These are phyloP conservation scores for Jacaranda copaia DNA, from an alignment of 257 asterid genomes.

Conservation along the genomic window DNA sequence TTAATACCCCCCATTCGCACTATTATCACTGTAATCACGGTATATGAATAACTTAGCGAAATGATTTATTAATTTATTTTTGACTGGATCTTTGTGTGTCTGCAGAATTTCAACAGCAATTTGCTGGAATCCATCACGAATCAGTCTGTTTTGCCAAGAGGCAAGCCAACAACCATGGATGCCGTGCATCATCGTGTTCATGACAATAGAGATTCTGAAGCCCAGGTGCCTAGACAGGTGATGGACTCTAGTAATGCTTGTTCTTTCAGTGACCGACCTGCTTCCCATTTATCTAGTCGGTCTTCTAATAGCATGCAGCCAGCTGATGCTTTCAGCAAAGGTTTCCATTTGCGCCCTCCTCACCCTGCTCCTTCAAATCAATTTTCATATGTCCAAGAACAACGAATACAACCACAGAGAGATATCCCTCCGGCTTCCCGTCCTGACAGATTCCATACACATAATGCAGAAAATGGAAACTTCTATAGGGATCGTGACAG, in stretches of 20 bases:
- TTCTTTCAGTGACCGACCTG: constrained; percentile 53
- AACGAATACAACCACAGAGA: constrained; percentile 59
- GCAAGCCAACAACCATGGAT: constrained; percentile 42
- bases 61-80: constrained; percentile 7
- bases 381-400: constrained; percentile 83
- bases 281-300: constrained; percentile 48
- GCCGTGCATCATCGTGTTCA: constrained; percentile 52
- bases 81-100: constrained; percentile 36
- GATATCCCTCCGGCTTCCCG: constrained; percentile 60
- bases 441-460: constrained; percentile 65
- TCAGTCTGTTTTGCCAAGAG: constrained; percentile 48
- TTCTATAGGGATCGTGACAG: constrained; percentile 64
- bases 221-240: constrained; percentile 54
- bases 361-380: constrained; percentile 93
- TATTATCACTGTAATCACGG: neutral
- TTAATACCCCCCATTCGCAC: constrained; percentile 9
- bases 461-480: constrained; percentile 60
- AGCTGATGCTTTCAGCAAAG: constrained; percentile 59
- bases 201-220: constrained; percentile 53
- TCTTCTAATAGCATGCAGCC: constrained; percentile 51
- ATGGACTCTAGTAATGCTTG: constrained; percentile 44
- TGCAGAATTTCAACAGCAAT: constrained; percentile 57
- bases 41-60: constrained; percentile 4
- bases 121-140: constrained; percentile 45
- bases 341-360: constrained; percentile 84